phyloP scores from a whole-genome alignment of 495 filamentous ascomycete species.

The Neurospora sp. region DNA sequence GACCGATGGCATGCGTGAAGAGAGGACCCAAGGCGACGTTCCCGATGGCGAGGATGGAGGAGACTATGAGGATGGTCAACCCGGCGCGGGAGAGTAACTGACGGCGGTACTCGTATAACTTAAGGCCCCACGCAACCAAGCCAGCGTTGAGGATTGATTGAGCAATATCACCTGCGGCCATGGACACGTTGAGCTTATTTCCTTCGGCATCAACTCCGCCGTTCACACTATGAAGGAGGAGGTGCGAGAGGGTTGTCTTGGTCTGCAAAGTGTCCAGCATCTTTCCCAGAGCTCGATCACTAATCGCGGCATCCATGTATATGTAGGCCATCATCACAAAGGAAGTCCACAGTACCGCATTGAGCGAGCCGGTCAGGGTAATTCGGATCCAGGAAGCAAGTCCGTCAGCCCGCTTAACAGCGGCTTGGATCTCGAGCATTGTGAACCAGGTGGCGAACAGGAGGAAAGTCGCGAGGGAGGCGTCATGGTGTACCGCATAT shows the following conservation, averaged over 20 bases:
- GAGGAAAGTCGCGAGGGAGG: constrained; percentile 25
- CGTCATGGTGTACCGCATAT: constrained; percentile 10
- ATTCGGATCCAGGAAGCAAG: constrained; percentile 15
- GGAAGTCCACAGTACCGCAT: constrained; percentile 34
- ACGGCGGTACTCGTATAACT: constrained; percentile 36
- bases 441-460: constrained; percentile 32
- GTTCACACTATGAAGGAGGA: constrained; percentile 15
- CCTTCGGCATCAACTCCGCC: background rate
- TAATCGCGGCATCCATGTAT: constrained; percentile 23
- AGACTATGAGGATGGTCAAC: constrained; percentile 24
- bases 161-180: constrained; percentile 36
- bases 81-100: constrained; percentile 32
- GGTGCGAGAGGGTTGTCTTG: constrained; percentile 22
- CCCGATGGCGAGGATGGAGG: constrained; percentile 18
- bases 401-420: constrained; percentile 17
- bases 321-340: constrained; percentile 31
- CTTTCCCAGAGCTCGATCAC: constrained; percentile 9
- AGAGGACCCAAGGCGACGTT: constrained; percentile 31
- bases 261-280: constrained; percentile 27
- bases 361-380: constrained; percentile 24
- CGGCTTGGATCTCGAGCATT: constrained; percentile 27
- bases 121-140: constrained; percentile 36
- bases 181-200: background rate
- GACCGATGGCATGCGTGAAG: constrained; percentile 22
- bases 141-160: constrained; percentile 34